Conservation (phyloP, 768 basidiomycete species). For the Leccinum barrowsii region DNA sequence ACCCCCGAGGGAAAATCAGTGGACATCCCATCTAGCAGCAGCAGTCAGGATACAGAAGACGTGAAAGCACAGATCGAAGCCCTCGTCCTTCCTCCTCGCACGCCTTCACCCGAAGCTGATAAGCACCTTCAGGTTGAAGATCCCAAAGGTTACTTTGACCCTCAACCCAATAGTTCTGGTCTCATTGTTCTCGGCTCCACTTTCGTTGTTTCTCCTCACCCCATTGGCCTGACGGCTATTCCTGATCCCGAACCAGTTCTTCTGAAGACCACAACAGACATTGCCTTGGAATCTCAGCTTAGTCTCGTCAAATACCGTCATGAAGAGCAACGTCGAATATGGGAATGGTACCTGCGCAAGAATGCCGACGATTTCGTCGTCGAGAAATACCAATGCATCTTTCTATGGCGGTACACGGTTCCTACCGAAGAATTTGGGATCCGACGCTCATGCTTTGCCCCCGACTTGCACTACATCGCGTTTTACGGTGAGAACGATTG, state of each 20-base stretch:
- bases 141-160: conserved; percentile 43
- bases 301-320: conserved; percentile 73
- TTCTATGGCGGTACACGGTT: conserved; percentile 75
- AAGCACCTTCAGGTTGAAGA: conserved; percentile 29
- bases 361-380: conserved; percentile 84
- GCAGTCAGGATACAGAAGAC: conserved; percentile 40
- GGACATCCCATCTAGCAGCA: conserved; percentile 6
- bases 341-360: conserved; percentile 94
- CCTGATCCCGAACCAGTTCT: conserved; percentile 40
- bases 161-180: conserved; percentile 29
- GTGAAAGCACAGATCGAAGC: conserved; percentile 68
- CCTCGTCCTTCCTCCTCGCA: conserved; percentile 36
- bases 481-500: conserved; percentile 94
- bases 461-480: conserved; percentile 65
- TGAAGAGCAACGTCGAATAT: conserved; percentile 83
- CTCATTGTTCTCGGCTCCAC: conserved; percentile 28
- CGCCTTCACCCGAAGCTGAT: conserved; percentile 36
- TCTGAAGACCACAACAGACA: conserved; percentile 64
- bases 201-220: conserved; percentile 31
- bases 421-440: conserved; percentile 64
- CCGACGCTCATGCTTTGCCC: conserved; percentile 76
- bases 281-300: conserved; percentile 69
- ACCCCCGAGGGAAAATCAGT: conserved; percentile 25
- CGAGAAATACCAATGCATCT: conserved; percentile 90
- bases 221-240: conserved; percentile 22